These are phyloP conservation scores for Cyberlindnera euphorbiiphila DNA, from an alignment of 805 yeast genomes.

Conservation along the genomic window DNA sequence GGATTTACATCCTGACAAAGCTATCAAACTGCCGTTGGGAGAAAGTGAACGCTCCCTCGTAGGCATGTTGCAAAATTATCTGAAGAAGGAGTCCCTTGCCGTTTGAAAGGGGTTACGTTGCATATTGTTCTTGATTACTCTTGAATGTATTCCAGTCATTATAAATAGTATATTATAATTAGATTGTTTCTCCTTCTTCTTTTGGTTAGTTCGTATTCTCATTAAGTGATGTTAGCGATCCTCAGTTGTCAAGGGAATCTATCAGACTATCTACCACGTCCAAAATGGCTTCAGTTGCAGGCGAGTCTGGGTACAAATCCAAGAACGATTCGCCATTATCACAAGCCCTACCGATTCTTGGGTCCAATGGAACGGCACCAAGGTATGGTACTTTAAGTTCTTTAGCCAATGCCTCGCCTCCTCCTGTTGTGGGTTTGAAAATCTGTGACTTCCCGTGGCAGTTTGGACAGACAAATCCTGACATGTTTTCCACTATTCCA, in stretches of 20 bases:
- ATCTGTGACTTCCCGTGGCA: constrained; percentile 89
- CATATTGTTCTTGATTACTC: background rate
- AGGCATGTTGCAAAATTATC: constrained; percentile 9
- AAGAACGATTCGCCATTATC: constrained; percentile 83
- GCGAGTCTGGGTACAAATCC: constrained; percentile 84
- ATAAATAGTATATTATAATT: background rate
- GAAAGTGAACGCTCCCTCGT: constrained; percentile 26
- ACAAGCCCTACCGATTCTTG: constrained; percentile 85
- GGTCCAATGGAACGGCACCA: constrained; percentile 94
- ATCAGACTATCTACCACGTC: constrained; percentile 74
- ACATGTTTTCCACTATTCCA: constrained; percentile 96
- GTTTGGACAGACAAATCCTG: constrained; percentile 95
- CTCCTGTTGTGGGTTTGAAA: constrained; percentile 95
- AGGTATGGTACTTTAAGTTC: constrained; percentile 76
- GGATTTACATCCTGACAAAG: constrained; percentile 30
- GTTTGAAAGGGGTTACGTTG: constrained; percentile 2
- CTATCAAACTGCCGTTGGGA: constrained; percentile 40
- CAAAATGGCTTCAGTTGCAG: constrained; percentile 82
- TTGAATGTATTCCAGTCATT: constrained; percentile 1
- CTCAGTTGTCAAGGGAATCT: constrained; percentile 42
- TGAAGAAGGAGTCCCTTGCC: constrained; percentile 11
- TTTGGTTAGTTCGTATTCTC: background rate
- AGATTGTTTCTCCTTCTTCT: background rate
- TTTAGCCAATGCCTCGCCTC: constrained; percentile 79
- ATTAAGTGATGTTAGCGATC: background rate